Percentiles rank a stretch among this genome's conserved stretches.
Conservation (phyloP, 1,139 yeast genomes). For the Yamadazyma spencermartinsiae region DNA sequence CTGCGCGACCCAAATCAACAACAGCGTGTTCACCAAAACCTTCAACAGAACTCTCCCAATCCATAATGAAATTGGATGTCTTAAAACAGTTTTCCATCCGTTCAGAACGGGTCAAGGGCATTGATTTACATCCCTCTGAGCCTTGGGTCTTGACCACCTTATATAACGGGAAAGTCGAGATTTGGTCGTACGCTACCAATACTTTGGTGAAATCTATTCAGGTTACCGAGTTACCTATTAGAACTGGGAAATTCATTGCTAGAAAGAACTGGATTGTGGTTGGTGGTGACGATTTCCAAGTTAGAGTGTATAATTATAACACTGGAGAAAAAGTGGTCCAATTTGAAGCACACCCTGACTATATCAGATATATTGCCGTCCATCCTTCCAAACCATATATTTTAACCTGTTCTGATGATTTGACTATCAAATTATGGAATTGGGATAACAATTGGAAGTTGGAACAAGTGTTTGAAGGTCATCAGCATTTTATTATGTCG, state of each 20-base stretch:
- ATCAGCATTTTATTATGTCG: constrained; percentile 92
- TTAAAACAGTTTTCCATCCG: constrained; percentile 80
- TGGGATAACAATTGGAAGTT: constrained; percentile 94
- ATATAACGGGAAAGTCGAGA: constrained; percentile 84
- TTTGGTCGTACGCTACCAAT: constrained; percentile 89
- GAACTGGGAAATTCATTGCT: constrained; percentile 93
- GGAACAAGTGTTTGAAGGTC: constrained; percentile 93
- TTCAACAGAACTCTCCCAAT: not conserved
- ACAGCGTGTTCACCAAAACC: no score
- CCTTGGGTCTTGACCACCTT: constrained; percentile 93
- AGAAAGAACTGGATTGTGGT: constrained; percentile 97
- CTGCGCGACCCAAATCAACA: no score
- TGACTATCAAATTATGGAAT: constrained; percentile 91
- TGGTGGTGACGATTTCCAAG: constrained; percentile 93
- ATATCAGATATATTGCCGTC: constrained; percentile 87
- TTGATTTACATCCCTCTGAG: constrained; percentile 96
- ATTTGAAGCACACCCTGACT: constrained; percentile 98
- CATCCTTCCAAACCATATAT: constrained; percentile 92
- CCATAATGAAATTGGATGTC: constrained; percentile 47
- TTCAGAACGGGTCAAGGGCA: constrained; percentile 95
- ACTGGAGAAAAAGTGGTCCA: constrained; percentile 93
- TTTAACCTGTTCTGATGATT: constrained; percentile 89
- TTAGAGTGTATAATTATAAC: constrained; percentile 90
- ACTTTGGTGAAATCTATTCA: constrained; percentile 55
- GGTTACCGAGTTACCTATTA: constrained; percentile 91